Conservation (phyloP, 495 filamentous ascomycete species). For the Aspergillus coremiiformis region DNA sequence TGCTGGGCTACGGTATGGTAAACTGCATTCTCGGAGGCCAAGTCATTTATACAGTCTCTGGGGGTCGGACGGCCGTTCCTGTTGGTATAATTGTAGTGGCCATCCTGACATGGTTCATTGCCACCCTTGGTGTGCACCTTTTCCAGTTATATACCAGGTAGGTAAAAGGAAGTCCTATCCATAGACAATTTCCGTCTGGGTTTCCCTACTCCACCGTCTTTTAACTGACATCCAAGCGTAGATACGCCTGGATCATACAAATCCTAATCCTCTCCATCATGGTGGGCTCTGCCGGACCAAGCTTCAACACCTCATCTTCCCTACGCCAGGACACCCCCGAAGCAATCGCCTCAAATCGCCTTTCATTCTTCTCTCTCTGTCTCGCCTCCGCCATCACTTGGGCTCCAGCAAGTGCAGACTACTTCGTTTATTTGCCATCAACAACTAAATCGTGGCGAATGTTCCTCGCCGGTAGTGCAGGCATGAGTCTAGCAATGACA, state of each 20-base stretch:
- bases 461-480: constrained; percentile 37
- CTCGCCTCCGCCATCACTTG: constrained; percentile 46
- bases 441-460: constrained; percentile 31
- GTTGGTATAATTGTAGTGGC: constrained; percentile 12
- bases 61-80: constrained; percentile 33
- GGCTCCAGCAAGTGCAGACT: constrained; percentile 42
- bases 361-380: constrained; percentile 58
- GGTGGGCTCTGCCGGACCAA: constrained; percentile 49
- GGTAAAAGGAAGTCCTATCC: constrained; percentile 29
- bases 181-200: constrained; percentile 20
- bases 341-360: constrained; percentile 43
- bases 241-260: constrained; percentile 47
- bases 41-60: constrained; percentile 45
- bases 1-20: constrained; percentile 60
- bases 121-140: constrained; percentile 8
- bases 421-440: constrained; percentile 46
- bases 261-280: constrained; percentile 49
- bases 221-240: neutral
- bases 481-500: constrained; percentile 40
- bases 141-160: constrained; percentile 12
- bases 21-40: constrained; percentile 44
- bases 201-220: neutral
- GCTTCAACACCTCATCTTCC: constrained; percentile 44
- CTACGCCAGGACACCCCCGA: constrained; percentile 4
- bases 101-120: constrained; percentile 9